These are phyloP conservation scores for Dictyostelium purpureum DNA, from an alignment of 78 protist species.

Conservation along the genomic window DNA sequence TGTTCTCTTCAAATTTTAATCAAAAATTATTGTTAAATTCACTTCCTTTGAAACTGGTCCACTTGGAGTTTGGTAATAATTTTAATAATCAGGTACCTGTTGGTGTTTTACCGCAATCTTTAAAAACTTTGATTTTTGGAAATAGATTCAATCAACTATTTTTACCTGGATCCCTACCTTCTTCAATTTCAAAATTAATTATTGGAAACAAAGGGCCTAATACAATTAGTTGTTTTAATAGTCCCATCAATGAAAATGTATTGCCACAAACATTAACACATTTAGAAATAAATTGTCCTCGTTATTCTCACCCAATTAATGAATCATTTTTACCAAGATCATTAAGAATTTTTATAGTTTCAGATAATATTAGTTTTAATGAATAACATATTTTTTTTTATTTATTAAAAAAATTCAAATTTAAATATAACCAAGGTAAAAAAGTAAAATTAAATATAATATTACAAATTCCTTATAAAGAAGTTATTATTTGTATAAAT, in stretches of 20 bases:
- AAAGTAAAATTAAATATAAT: too few relatives aligned
- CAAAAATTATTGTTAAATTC: neutral
- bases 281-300: neutral
- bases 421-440: too few relatives aligned
- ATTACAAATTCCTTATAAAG: too few relatives aligned
- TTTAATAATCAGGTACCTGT: neutral
- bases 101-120: neutral
- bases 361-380: neutral
- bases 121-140: neutral
- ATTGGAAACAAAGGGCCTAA: neutral
- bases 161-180: neutral
- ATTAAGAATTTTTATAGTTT: neutral
- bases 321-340: neutral
- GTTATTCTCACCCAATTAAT: neutral
- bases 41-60: neutral
- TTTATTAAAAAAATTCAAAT: too few relatives aligned
- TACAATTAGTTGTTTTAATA: neutral
- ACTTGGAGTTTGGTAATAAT: conserved; percentile 8
- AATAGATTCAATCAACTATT: neutral
- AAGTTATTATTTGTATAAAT: too few relatives aligned
- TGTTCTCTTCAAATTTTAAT: neutral
- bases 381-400: too few relatives aligned
- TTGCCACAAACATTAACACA: neutral
- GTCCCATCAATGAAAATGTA: neutral
- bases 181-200: neutral